Percentiles rank a stretch among this genome's conserved stretches.
phyloP scores from a whole-genome alignment of 2,329 filamentous ascomycete genomes.

The Aspergillus sp. region DNA sequence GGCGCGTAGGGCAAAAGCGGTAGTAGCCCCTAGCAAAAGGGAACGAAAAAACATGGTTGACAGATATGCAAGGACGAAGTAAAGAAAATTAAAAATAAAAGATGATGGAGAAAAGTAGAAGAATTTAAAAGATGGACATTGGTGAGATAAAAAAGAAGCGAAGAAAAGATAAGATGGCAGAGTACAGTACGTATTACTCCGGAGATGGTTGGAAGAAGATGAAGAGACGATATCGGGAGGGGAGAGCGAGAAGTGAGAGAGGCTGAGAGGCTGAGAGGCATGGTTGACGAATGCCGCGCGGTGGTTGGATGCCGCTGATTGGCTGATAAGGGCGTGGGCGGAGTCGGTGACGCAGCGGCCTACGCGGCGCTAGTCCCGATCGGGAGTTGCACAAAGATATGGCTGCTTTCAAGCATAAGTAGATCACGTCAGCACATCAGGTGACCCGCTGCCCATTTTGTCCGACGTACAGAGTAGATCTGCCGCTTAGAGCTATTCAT shows the following conservation, averaged over 20 bases:
- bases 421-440: background rate
- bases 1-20: conserved; percentile 24
- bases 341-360: background rate
- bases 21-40: conserved; percentile 26
- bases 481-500: background rate
- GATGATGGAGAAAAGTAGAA: background rate
- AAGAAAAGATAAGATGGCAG: background rate
- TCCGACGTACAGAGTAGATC: background rate
- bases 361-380: background rate
- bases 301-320: background rate
- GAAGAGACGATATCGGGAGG: no score
- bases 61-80: background rate
- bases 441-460: background rate
- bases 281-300: conserved; percentile 1
- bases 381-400: no score
- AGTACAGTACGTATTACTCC: background rate
- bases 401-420: background rate
- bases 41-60: conserved; percentile 29
- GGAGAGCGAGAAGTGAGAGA: no score
- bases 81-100: background rate
- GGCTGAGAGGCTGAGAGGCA: background rate
- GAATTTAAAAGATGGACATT: background rate
- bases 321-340: background rate
- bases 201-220: background rate
- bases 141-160: background rate